Percentiles rank a stretch among this genome's conserved stretches.
Evolutionary conservation across 306 rosid species (phyloP).

Genomic region (Quercus wislizeni): DNA sequence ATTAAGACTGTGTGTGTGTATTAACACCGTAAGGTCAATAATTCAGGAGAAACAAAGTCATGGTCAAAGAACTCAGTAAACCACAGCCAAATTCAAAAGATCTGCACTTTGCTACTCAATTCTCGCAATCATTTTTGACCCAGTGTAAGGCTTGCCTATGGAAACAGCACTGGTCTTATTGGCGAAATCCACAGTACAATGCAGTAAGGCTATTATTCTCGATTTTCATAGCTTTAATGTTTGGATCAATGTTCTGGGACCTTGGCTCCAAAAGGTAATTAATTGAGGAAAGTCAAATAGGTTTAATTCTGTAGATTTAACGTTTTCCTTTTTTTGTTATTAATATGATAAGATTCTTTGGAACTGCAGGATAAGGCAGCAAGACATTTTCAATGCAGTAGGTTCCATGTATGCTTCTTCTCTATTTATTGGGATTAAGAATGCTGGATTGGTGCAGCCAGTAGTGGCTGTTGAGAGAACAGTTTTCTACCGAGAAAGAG

Average conservation of each 20-base stretch:
- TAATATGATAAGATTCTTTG: neutral
- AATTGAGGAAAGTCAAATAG: no score
- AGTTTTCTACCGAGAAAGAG: conserved; percentile 80
- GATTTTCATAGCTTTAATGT: no score
- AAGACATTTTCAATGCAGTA: conserved; percentile 76
- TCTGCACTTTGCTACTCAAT: no score
- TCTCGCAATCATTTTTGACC: no score
- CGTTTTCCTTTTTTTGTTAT: no score
- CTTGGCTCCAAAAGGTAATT: no score
- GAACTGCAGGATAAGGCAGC: conserved; percentile 51
- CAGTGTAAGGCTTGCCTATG: no score
- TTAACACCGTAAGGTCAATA: neutral
- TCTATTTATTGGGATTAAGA: conserved; percentile 67
- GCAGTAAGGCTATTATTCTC: no score
- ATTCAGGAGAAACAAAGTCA: conserved; percentile 71
- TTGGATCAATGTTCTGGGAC: no score
- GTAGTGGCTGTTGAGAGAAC: conserved; percentile 82
- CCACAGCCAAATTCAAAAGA: conserved; percentile 17
- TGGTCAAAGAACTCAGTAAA: conserved; percentile 60
- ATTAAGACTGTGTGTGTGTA: neutral
- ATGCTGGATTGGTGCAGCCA: conserved; percentile 66
- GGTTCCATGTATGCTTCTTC: conserved; percentile 81
- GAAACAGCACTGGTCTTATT: no score
- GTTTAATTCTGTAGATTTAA: no score
- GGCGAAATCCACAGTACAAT: no score